These are phyloP conservation scores for Phialophora verrucosa DNA, from an alignment of 2,329 filamentous ascomycete genomes.

Conservation along the genomic window DNA sequence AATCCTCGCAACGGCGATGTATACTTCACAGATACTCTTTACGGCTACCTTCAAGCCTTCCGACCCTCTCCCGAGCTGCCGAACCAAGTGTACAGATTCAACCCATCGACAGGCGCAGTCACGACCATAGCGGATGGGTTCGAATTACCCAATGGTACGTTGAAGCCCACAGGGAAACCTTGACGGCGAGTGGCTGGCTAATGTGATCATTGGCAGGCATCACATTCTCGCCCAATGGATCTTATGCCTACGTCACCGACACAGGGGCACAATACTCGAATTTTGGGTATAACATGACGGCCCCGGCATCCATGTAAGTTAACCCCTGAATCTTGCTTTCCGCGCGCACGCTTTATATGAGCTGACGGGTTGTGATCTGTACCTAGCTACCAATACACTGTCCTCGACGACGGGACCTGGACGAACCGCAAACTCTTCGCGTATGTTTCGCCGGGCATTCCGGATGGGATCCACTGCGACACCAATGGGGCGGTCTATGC, in stretches of 20 bases:
- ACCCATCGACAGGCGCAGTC: slow-evolving; percentile 49
- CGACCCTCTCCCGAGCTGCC: slow-evolving; percentile 54
- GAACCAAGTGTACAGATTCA: slow-evolving; percentile 57
- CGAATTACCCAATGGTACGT: slow-evolving; percentile 51
- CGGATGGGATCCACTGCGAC: slow-evolving; percentile 58
- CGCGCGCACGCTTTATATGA: neutral
- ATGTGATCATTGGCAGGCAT: slow-evolving; percentile 21
- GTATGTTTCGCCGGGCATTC: slow-evolving; percentile 54
- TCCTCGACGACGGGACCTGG: slow-evolving; percentile 32
- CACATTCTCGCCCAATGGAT: slow-evolving; percentile 46
- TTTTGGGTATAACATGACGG: slow-evolving; percentile 34
- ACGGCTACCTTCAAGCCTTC: slow-evolving; percentile 55
- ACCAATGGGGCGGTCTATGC: slow-evolving; percentile 62
- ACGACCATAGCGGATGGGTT: slow-evolving; percentile 58
- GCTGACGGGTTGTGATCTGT: neutral
- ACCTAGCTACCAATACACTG: slow-evolving; percentile 35
- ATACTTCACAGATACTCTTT: slow-evolving; percentile 42
- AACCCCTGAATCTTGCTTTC: neutral
- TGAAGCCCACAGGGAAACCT: neutral
- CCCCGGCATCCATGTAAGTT: slow-evolving; percentile 34
- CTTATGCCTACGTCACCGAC: slow-evolving; percentile 40
- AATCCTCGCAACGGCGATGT: slow-evolving; percentile 38
- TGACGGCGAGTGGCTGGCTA: neutral
- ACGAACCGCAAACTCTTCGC: slow-evolving; percentile 60
- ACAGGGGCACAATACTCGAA: slow-evolving; percentile 33